Percentiles rank a stretch among this genome's conserved stretches.
These are phyloP conservation scores for Dovyalis caffra DNA, from an alignment of 345 rosid species.

Conservation along the genomic window DNA sequence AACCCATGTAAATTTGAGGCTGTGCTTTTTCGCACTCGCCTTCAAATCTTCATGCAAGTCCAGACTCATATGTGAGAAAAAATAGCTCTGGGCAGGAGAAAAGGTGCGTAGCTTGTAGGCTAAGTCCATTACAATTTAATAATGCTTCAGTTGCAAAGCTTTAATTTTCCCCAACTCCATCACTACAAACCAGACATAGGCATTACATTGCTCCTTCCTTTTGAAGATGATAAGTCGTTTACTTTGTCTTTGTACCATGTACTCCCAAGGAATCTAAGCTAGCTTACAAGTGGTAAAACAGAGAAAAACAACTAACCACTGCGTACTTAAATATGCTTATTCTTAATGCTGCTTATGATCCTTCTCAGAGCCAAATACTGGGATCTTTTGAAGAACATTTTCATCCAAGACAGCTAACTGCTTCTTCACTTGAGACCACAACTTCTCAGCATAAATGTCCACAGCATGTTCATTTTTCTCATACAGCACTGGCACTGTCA, in stretches of 20 bases:
- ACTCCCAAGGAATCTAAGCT: neutral
- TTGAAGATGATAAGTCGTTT: too few relatives aligned
- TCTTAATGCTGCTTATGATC: slow-evolving; percentile 25
- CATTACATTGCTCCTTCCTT: neutral
- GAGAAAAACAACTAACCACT: neutral
- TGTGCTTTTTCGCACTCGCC: neutral
- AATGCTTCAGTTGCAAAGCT: too few relatives aligned
- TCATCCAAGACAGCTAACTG: slow-evolving; percentile 40
- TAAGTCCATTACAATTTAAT: too few relatives aligned
- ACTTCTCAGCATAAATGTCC: slow-evolving; percentile 39
- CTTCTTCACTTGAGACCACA: slow-evolving; percentile 32
- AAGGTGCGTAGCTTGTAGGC: neutral
- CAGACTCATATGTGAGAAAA: neutral
- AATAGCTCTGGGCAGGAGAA: neutral
- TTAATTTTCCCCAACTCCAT: too few relatives aligned
- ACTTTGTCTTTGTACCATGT: neutral
- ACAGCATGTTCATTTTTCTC: slow-evolving; percentile 42
- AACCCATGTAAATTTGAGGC: neutral
- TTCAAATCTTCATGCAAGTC: neutral
- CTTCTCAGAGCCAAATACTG: slow-evolving; percentile 16
- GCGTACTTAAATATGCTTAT: slow-evolving; percentile 6
- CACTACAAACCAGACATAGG: neutral
- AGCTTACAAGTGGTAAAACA: neutral
- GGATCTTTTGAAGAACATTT: slow-evolving; percentile 31
- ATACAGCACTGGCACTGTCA: slow-evolving; percentile 37